phyloP scores from a whole-genome alignment of 1,284 basidiomycete species.

The Ganoderma multipileum region DNA sequence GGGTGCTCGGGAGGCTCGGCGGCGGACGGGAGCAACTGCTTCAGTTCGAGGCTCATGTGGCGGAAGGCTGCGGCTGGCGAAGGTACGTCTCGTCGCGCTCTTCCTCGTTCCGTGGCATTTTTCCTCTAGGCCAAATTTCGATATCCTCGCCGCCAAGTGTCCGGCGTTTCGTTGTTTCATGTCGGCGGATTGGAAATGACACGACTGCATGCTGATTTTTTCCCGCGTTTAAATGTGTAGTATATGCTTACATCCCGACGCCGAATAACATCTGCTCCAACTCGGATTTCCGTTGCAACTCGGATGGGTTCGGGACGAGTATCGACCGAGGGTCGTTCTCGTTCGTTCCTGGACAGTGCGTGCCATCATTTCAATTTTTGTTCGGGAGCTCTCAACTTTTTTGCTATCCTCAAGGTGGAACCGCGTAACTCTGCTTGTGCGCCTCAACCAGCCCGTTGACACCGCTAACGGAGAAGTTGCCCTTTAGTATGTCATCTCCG shows the following conservation, averaged over 20 bases:
- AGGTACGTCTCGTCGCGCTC: constrained; percentile 38
- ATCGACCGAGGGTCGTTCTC: constrained; percentile 47
- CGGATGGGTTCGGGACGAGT: constrained; percentile 49
- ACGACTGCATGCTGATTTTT: background rate
- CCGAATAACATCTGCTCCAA: constrained; percentile 37
- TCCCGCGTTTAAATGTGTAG: constrained; percentile 37
- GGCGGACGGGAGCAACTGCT: constrained; percentile 50
- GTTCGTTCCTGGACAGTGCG: constrained; percentile 60
- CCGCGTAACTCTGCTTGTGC: constrained; percentile 38
- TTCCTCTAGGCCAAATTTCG: background rate
- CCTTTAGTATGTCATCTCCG: constrained; percentile 35
- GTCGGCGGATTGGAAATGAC: background rate
- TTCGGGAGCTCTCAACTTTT: too few species aligned
- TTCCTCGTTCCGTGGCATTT: background rate
- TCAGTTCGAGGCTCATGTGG: constrained; percentile 57
- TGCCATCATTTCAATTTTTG: too few species aligned
- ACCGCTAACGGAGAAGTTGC: constrained; percentile 39
- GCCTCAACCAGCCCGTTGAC: constrained; percentile 36
- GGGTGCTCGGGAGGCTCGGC: constrained; percentile 50
- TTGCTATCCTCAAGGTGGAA: constrained; percentile 35
- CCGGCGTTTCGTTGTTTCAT: background rate
- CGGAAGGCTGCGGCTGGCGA: constrained; percentile 48
- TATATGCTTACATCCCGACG: constrained; percentile 40
- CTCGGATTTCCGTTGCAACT: constrained; percentile 43
- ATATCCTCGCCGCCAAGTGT: background rate